These are phyloP conservation scores for Botrytis aclada DNA, from an alignment of 2,329 filamentous ascomycete genomes.

Conservation along the genomic window DNA sequence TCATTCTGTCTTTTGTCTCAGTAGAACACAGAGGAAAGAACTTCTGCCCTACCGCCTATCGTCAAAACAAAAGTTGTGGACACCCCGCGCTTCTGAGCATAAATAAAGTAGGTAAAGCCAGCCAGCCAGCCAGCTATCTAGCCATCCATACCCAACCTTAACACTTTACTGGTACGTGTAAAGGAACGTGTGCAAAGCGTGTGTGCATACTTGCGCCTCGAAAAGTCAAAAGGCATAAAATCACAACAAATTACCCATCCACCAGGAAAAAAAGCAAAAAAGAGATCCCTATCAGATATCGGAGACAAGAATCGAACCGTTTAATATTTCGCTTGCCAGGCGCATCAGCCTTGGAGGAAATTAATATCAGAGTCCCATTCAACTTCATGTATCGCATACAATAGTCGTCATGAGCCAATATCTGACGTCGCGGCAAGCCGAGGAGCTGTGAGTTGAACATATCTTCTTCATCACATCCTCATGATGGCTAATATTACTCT, in stretches of 20 bases:
- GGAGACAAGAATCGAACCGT: slow-evolving; percentile 4
- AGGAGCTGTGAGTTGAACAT: slow-evolving; percentile 70
- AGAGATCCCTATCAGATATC: slow-evolving; percentile 10
- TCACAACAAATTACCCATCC: slow-evolving; percentile 9
- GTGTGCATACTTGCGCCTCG: slow-evolving; percentile 15
- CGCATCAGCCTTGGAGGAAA: slow-evolving; percentile 27
- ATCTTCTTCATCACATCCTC: slow-evolving; percentile 19
- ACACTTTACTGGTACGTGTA: slow-evolving; percentile 2
- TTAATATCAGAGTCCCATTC: background rate
- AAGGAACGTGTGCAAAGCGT: slow-evolving; percentile 14
- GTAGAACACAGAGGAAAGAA: background rate
- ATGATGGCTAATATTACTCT: slow-evolving; percentile 26
- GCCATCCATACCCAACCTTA: background rate
- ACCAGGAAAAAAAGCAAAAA: background rate
- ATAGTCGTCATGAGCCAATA: slow-evolving; percentile 63
- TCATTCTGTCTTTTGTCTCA: background rate
- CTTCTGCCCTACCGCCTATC: slow-evolving; percentile 8
- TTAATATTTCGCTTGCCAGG: slow-evolving; percentile 22
- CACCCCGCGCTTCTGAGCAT: slow-evolving; percentile 19
- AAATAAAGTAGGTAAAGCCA: background rate
- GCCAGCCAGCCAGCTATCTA: background rate
- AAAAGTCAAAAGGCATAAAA: slow-evolving; percentile 12
- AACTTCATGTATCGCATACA: slow-evolving; percentile 21
- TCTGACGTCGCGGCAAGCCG: slow-evolving; percentile 76
- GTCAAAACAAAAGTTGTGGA: slow-evolving; percentile 10